Percentiles rank a stretch among this genome's conserved stretches.
Evolutionary conservation across 345 rosid genomes (phyloP).

Genomic region (Linum tenue): DNA sequence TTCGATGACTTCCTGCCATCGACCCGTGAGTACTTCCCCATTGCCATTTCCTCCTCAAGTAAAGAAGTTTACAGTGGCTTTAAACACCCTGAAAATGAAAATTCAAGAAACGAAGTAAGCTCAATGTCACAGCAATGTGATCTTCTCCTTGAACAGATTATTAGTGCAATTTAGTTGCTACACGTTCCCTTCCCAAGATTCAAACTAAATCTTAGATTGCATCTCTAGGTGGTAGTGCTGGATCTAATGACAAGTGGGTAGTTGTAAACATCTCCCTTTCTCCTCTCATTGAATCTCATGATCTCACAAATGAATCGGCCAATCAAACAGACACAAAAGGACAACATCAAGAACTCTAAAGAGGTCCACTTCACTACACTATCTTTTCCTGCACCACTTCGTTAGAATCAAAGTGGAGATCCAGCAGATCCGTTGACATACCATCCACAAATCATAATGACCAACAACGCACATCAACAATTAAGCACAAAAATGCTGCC

Average conservation of each 20-base stretch:
- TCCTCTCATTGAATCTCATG: not conserved
- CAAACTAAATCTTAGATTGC: not conserved
- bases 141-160: too few species aligned
- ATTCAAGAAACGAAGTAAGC: not conserved
- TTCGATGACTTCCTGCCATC: slow-evolving; percentile 7
- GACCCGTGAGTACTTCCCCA: slow-evolving; percentile 9
- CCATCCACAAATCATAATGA: not conserved
- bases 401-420: not conserved
- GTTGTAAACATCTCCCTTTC: not conserved
- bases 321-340: too few species aligned
- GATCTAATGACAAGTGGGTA: not conserved
- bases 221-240: not conserved
- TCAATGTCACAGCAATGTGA: not conserved
- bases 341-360: not conserved
- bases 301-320: not conserved
- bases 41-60: not conserved
- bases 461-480: too few species aligned
- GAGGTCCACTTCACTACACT: not conserved
- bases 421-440: not conserved
- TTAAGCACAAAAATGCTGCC: too few species aligned
- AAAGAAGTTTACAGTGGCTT: not conserved
- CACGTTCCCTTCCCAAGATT: not conserved
- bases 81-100: not conserved
- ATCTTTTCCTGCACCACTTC: not conserved
- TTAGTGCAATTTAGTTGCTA: not conserved